Conservation (phyloP, 2,329 filamentous ascomycete genomes). For the Graphilbum sp. region DNA sequence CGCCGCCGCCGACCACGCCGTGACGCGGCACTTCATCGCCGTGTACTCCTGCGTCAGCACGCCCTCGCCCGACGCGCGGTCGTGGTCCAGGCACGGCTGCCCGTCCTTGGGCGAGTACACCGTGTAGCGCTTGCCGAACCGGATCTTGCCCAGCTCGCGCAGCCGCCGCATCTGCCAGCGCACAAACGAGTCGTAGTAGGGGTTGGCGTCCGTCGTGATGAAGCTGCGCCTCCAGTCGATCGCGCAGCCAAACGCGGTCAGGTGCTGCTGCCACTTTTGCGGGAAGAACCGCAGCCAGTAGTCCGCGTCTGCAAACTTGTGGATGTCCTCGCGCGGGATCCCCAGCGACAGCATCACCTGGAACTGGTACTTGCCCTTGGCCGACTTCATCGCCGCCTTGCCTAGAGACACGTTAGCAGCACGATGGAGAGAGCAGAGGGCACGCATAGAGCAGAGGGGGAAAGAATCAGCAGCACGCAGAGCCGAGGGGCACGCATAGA, state of each 20-base stretch:
- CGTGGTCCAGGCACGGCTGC: constrained; percentile 78
- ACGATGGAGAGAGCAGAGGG: neutral
- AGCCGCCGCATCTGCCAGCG: constrained; percentile 95
- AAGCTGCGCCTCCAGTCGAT: constrained; percentile 90
- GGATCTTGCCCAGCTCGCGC: constrained; percentile 79
- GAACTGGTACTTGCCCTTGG: constrained; percentile 91
- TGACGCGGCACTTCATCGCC: constrained; percentile 75
- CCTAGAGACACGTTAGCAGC: constrained; percentile 61
- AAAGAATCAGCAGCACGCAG: neutral
- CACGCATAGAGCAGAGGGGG: neutral
- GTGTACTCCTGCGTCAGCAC: constrained; percentile 84
- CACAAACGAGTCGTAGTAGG: constrained; percentile 90
- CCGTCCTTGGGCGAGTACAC: constrained; percentile 53
- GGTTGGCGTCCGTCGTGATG: constrained; percentile 91
- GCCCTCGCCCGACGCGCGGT: constrained; percentile 65
- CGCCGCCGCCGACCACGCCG: constrained; percentile 72
- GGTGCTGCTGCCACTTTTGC: constrained; percentile 27
- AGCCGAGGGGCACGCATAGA: too few relatives aligned
- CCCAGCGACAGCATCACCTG: constrained; percentile 75
- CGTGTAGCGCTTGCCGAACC: constrained; percentile 51
- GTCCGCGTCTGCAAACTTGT: constrained; percentile 62
- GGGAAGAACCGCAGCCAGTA: constrained; percentile 92
- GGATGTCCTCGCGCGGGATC: constrained; percentile 74
- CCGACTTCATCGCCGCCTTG: constrained; percentile 77
- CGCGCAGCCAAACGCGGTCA: constrained; percentile 30